A percentile compares a stretch with the other conserved stretches of the same genome.
Evolutionary conservation across 345 rosid genomes (phyloP).

Genomic region (Gynandropsis gynandra): DNA sequence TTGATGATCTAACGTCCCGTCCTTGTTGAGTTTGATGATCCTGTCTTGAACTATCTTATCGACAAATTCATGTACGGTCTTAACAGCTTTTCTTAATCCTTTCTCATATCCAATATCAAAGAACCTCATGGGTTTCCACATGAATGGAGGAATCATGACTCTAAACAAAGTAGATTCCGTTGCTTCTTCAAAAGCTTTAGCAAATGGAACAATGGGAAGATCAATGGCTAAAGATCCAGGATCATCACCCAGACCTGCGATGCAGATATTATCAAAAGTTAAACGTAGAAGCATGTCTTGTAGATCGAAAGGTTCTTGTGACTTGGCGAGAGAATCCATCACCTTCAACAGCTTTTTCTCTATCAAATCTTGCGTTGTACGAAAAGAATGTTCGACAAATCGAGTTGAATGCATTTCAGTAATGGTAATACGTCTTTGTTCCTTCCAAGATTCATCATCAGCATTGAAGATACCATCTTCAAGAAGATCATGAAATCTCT

Average conservation of each 20-base stretch:
- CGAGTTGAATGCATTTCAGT: slow-evolving; percentile 57
- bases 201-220: slow-evolving; percentile 57
- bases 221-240: slow-evolving; percentile 56
- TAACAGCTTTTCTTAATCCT: slow-evolving; percentile 42
- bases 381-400: slow-evolving; percentile 41
- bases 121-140: slow-evolving; percentile 66
- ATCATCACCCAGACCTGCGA: slow-evolving; percentile 60
- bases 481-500: slow-evolving; percentile 53
- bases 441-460: slow-evolving; percentile 59
- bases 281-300: slow-evolving; percentile 64
- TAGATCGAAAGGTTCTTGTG: slow-evolving; percentile 48
- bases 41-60: slow-evolving; percentile 38
- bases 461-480: slow-evolving; percentile 70
- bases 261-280: slow-evolving; percentile 72
- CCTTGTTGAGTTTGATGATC: slow-evolving; percentile 15
- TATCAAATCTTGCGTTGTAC: slow-evolving; percentile 43
- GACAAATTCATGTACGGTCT: slow-evolving; percentile 55
- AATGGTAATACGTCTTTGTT: slow-evolving; percentile 44
- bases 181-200: slow-evolving; percentile 76
- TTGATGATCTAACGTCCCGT: slow-evolving; percentile 28
- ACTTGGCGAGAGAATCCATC: slow-evolving; percentile 27
- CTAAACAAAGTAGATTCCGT: slow-evolving; percentile 54
- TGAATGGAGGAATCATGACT: slow-evolving; percentile 52
- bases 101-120: slow-evolving; percentile 54
- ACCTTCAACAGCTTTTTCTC: slow-evolving; percentile 49